Evolutionary conservation across 805 yeast genomes (phyloP).

Genomic region (Nakazawaea laoshanensis): DNA sequence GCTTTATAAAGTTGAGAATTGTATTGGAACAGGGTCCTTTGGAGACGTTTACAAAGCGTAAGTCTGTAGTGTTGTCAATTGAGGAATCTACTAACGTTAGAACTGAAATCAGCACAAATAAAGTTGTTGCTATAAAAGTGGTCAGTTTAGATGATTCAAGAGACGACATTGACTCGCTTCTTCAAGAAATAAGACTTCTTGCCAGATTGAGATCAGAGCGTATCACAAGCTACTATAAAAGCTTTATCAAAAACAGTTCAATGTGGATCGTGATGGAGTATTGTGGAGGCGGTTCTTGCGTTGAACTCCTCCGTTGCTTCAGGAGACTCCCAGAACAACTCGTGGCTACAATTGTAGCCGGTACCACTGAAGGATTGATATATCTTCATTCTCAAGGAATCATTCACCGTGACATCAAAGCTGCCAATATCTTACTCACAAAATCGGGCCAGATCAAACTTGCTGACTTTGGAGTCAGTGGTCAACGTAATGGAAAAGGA

Average conservation of each 20-base stretch:
- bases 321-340: constrained; percentile 49
- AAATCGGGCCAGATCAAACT: constrained; percentile 63
- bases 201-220: constrained; percentile 56
- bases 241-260: constrained; percentile 53
- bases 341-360: constrained; percentile 54
- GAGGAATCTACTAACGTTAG: constrained; percentile 3
- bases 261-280: constrained; percentile 93
- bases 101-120: constrained; percentile 12
- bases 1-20: constrained; percentile 29
- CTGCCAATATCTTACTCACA: constrained; percentile 79
- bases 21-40: constrained; percentile 79
- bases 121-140: constrained; percentile 76
- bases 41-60: constrained; percentile 76
- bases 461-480: constrained; percentile 92
- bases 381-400: constrained; percentile 70
- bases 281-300: constrained; percentile 92
- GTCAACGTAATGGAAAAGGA: constrained; percentile 44
- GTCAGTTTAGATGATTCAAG: constrained; percentile 71
- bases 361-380: constrained; percentile 59
- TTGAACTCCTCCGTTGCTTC: constrained; percentile 55
- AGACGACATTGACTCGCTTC: constrained; percentile 63
- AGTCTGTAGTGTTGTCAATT: constrained; percentile 7
- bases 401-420: constrained; percentile 86
- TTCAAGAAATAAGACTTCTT: constrained; percentile 74
- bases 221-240: constrained; percentile 59